Conservation (phyloP, 345 rosid genomes). For the Jatropha curcas region DNA sequence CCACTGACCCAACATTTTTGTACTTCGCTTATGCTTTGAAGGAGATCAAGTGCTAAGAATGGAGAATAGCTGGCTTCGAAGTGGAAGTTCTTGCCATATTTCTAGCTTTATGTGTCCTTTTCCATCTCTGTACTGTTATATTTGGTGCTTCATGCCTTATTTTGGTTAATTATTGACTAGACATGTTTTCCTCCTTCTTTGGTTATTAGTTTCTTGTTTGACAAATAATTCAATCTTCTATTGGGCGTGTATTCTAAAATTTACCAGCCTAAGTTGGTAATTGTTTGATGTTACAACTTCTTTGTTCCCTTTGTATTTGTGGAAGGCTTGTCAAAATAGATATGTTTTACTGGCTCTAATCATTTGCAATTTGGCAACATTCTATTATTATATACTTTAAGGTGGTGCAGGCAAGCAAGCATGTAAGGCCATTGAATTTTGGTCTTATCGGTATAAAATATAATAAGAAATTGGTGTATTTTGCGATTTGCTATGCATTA, state of each 20-base stretch:
- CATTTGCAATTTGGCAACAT: no score
- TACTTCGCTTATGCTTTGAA: constrained; percentile 80
- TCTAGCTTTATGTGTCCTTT: constrained; percentile 3
- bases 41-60: constrained; percentile 83
- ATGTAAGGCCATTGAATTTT: no score
- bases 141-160: neutral
- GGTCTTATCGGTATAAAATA: no score
- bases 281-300: neutral
- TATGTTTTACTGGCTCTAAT: no score
- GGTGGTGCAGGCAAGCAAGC: no score
- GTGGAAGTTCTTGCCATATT: constrained; percentile 6
- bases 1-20: constrained; percentile 89
- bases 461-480: no score
- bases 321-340: neutral
- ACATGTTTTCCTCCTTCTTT: neutral
- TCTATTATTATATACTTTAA: no score
- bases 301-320: neutral
- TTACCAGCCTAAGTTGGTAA: neutral
- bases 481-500: no score
- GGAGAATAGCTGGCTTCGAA: constrained; percentile 12
- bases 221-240: neutral
- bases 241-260: neutral
- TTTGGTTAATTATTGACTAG: constrained; percentile 1
- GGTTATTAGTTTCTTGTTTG: neutral
- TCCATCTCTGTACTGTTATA: neutral